Conservation (phyloP, 495 filamentous ascomycete species). For the Penicillium paradoxum region DNA sequence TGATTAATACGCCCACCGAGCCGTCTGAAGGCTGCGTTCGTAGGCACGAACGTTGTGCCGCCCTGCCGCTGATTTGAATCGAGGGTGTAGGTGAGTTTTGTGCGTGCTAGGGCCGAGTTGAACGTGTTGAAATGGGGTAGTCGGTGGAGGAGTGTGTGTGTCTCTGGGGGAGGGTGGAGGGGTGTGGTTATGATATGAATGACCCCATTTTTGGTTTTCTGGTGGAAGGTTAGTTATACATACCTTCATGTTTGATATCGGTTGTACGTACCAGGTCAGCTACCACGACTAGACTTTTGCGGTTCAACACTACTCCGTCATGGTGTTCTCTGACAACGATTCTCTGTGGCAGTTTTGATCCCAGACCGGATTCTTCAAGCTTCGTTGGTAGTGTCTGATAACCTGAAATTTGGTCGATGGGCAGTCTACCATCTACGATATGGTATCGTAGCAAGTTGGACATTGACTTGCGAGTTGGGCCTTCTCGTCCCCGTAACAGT, state of each 20-base stretch:
- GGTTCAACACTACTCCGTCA: conserved; percentile 65
- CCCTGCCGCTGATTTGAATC: conserved; percentile 41
- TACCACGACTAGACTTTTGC: conserved; percentile 59
- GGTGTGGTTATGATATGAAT: conserved; percentile 70
- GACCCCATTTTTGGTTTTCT: conserved; percentile 67
- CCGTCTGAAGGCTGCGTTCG: conserved; percentile 67
- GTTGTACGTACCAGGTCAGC: conserved; percentile 54
- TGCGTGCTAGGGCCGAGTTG: conserved; percentile 62
- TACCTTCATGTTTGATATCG: not conserved
- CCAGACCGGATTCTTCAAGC: conserved; percentile 50
- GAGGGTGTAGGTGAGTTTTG: conserved; percentile 52
- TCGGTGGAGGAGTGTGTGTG: conserved; percentile 55
- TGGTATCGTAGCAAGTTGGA: conserved; percentile 74
- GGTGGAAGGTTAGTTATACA: not conserved
- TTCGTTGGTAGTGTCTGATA: conserved; percentile 67
- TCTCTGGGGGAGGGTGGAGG: conserved; percentile 66
- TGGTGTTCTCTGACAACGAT: conserved; percentile 54
- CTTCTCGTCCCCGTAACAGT: conserved; percentile 51
- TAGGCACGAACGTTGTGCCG: conserved; percentile 69
- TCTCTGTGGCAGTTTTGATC: conserved; percentile 58
- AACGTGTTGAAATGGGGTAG: conserved; percentile 79
- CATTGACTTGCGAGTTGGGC: conserved; percentile 41
- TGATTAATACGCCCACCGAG: conserved; percentile 65
- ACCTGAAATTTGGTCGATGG: conserved; percentile 50
- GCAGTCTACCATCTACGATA: conserved; percentile 57